Conservation (phyloP, 116 monocot species). For the Iris pallida region DNA sequence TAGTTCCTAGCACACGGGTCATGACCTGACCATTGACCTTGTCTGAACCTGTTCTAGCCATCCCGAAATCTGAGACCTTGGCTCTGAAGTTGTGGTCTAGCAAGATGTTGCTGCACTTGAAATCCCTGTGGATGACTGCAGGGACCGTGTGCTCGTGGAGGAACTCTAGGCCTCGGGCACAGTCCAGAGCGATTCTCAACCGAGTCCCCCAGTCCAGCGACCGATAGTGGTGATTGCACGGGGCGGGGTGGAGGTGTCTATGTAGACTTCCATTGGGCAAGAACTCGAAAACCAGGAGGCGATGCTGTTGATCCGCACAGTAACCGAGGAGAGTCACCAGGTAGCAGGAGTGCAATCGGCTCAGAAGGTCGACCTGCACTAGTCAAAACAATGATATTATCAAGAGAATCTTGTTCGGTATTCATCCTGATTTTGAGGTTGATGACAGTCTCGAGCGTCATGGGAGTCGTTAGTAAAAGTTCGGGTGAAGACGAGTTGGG, state of each 20-base stretch:
- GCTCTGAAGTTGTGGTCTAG: slow-evolving; percentile 76
- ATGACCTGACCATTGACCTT: slow-evolving; percentile 45
- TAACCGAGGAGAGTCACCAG: slow-evolving; percentile 7
- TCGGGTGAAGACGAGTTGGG: too few relatives aligned
- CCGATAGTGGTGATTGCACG: background rate
- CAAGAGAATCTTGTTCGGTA: too few relatives aligned
- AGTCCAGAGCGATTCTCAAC: slow-evolving; percentile 77
- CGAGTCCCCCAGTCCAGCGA: slow-evolving; percentile 28
- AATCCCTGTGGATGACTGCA: slow-evolving; percentile 82
- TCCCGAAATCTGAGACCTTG: slow-evolving; percentile 84
- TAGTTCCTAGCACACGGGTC: slow-evolving; percentile 74
- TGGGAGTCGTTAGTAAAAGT: too few relatives aligned
- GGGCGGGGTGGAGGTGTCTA: slow-evolving; percentile 8
- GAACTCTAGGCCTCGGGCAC: slow-evolving; percentile 84
- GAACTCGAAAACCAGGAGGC: slow-evolving; percentile 12
- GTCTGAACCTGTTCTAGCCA: slow-evolving; percentile 27
- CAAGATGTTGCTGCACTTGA: slow-evolving; percentile 81
- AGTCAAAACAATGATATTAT: background rate
- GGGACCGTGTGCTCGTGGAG: slow-evolving; percentile 72
- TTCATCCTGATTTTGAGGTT: too few relatives aligned
- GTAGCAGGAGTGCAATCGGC: slow-evolving; percentile 1
- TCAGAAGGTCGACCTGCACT: slow-evolving; percentile 7
- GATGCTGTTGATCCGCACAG: slow-evolving; percentile 11
- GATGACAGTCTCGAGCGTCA: too few relatives aligned
- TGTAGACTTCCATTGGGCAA: slow-evolving; percentile 12